Conservation (phyloP, 768 basidiomycete species). For the Xerocomellus dryophilus region DNA sequence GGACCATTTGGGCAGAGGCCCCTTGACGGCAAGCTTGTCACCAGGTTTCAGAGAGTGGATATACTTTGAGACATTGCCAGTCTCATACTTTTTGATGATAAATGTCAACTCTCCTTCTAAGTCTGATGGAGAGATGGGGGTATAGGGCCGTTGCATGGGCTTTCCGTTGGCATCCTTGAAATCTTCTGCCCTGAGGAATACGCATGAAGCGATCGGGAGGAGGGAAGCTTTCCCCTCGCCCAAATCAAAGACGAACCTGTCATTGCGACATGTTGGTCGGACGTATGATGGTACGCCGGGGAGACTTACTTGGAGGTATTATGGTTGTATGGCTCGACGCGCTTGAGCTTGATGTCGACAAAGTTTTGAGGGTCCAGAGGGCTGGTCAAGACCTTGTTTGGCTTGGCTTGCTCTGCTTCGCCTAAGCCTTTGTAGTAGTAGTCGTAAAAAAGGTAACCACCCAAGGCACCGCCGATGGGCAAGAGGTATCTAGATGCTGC, state of each 20-base stretch:
- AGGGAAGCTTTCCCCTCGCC: constrained; percentile 76
- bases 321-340: constrained; percentile 86
- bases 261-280: not conserved
- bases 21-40: constrained; percentile 82
- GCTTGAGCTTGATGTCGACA: constrained; percentile 78
- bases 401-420: constrained; percentile 37
- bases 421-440: constrained; percentile 40
- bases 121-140: constrained; percentile 81
- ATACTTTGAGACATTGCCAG: constrained; percentile 80
- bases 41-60: constrained; percentile 81
- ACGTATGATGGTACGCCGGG: not conserved
- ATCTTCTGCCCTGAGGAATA: constrained; percentile 74
- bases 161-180: constrained; percentile 78
- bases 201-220: constrained; percentile 73
- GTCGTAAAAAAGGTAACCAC: constrained; percentile 47
- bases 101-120: constrained; percentile 72
- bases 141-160: constrained; percentile 88
- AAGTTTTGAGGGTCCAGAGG: constrained; percentile 75
- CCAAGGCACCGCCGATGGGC: constrained; percentile 31
- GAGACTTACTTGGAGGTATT: constrained; percentile 72
- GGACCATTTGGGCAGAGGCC: constrained; percentile 83
- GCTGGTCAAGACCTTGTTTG: constrained; percentile 48
- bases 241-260: constrained; percentile 76
- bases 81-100: constrained; percentile 82
- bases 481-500: constrained; percentile 48